phyloP scores from a whole-genome alignment of 169 alveolate genomes.

The Prorocentrum cordatum region DNA sequence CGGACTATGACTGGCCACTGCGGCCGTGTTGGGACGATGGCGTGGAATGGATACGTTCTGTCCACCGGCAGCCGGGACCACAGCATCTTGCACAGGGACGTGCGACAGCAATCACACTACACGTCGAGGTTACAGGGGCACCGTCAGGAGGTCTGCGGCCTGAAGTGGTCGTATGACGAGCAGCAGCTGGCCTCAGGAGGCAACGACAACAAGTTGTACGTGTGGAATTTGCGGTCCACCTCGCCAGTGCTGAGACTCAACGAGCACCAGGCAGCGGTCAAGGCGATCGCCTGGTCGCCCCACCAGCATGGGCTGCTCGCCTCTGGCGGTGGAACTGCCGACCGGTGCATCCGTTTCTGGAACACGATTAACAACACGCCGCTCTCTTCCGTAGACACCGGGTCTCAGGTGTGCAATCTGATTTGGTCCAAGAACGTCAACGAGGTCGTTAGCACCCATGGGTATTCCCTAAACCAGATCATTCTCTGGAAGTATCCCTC shows the following conservation, averaged over 20 bases:
- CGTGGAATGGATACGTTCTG: slow-evolving; percentile 83
- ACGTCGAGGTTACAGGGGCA: slow-evolving; percentile 25
- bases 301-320: slow-evolving; percentile 89
- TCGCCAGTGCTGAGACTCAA: slow-evolving; percentile 70
- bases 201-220: slow-evolving; percentile 88
- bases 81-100: slow-evolving; percentile 83
- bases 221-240: slow-evolving; percentile 79
- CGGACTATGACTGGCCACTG: slow-evolving; percentile 82
- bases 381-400: slow-evolving; percentile 23
- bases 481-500: slow-evolving; percentile 91
- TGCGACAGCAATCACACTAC: slow-evolving; percentile 72
- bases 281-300: slow-evolving; percentile 95
- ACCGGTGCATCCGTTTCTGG: slow-evolving; percentile 90
- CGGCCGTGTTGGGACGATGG: slow-evolving; percentile 87
- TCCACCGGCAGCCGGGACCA: slow-evolving; percentile 89
- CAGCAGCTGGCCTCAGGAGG: slow-evolving; percentile 89
- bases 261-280: slow-evolving; percentile 76
- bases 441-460: slow-evolving; percentile 93
- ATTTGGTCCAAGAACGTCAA: slow-evolving; percentile 87
- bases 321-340: slow-evolving; percentile 97
- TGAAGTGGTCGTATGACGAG: slow-evolving; percentile 72
- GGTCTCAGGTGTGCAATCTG: slow-evolving; percentile 85
- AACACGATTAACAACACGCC: slow-evolving; percentile 79
- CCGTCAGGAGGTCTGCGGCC: slow-evolving; percentile 73
- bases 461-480: slow-evolving; percentile 88